Evolutionary conservation across 208 protist species (phyloP).

Genomic region (Trichomonas gallinae): DNA sequence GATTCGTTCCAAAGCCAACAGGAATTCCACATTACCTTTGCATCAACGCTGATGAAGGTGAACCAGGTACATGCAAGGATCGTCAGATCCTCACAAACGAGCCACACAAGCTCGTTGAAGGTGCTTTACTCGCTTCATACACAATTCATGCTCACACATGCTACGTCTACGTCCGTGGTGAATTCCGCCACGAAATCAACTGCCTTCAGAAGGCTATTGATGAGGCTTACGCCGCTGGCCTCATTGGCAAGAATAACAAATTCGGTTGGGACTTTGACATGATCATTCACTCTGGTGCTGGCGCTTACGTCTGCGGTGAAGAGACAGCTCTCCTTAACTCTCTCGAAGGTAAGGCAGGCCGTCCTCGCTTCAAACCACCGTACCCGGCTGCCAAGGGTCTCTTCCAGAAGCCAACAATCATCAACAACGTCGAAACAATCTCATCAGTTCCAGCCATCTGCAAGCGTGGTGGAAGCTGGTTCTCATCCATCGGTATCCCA

Average conservation of each 20-base stretch:
- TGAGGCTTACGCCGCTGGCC: conserved; percentile 65
- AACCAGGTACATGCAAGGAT: conserved; percentile 98
- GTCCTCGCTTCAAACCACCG: conserved; percentile 91
- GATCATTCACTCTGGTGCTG: conserved; percentile 80
- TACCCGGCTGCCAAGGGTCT: conserved; percentile 93
- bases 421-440: conserved; percentile 92
- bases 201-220: conserved; percentile 75
- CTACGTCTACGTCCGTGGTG: conserved; percentile 97
- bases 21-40: conserved; percentile 82
- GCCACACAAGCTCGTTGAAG: conserved; percentile 94
- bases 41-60: conserved; percentile 95
- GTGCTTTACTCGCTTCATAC: conserved; percentile 81
- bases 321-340: conserved; percentile 90
- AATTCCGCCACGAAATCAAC: conserved; percentile 86
- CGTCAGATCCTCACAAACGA: conserved; percentile 96
- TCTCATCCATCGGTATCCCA: conserved; percentile 77
- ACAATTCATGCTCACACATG: conserved; percentile 75
- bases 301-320: conserved; percentile 96
- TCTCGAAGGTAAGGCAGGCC: conserved; percentile 75
- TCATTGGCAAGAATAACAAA: conserved; percentile 84
- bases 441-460: conserved; percentile 46
- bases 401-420: conserved; percentile 92
- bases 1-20: conserved; percentile 81
- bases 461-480: conserved; percentile 63
- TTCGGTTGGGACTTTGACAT: conserved; percentile 92